Conservation (phyloP, 2,329 filamentous ascomycete genomes). For the Exutisphaerella laricina region DNA sequence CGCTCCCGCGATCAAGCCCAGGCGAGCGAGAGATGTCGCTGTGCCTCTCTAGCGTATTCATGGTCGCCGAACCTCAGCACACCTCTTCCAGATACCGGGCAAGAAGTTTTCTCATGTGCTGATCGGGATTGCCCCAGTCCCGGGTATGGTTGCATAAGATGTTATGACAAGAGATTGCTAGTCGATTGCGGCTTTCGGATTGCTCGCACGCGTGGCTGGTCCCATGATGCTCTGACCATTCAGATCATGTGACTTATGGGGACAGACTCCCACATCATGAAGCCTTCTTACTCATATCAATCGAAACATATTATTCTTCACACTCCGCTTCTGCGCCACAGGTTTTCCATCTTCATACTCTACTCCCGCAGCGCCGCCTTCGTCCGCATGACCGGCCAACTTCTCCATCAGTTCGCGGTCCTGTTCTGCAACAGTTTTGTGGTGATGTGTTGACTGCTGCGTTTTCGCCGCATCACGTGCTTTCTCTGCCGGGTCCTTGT, state of each 20-base stretch:
- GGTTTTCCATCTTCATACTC: constrained; percentile 72
- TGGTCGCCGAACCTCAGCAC: no score
- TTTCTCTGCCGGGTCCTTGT: constrained; percentile 11
- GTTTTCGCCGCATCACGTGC: constrained; percentile 20
- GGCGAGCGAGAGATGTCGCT: no score
- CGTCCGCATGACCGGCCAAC: constrained; percentile 62
- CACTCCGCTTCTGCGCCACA: constrained; percentile 65
- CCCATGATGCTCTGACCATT: background rate
- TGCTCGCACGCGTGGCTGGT: no score
- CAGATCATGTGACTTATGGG: background rate
- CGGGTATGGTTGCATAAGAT: no score
- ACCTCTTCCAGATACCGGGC: no score
- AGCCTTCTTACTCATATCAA: constrained; percentile 50
- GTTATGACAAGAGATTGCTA: no score
- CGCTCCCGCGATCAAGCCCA: no score
- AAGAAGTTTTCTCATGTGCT: background rate
- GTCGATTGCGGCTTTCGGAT: no score
- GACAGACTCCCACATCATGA: background rate
- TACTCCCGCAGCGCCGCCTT: constrained; percentile 64
- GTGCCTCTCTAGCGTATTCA: no score
- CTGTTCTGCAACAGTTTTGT: constrained; percentile 56
- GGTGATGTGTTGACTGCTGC: constrained; percentile 12
- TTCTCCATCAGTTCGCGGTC: constrained; percentile 63
- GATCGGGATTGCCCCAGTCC: no score
- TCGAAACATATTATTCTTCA: constrained; percentile 72